phyloP scores from a whole-genome alignment of 768 basidiomycete species.

The Boletus eberwhitei region DNA sequence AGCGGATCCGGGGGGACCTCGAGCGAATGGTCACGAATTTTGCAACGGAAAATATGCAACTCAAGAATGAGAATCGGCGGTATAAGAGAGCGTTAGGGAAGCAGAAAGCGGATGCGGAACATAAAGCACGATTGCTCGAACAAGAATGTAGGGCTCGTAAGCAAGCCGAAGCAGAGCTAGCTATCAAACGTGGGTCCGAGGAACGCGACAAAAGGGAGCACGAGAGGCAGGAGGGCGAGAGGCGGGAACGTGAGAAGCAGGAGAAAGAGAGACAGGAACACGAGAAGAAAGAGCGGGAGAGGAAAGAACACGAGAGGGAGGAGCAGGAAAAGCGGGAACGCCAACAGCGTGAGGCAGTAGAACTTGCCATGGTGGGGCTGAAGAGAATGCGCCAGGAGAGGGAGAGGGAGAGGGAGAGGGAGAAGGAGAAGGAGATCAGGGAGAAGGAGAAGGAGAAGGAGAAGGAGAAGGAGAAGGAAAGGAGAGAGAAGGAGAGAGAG shows the following conservation, averaged over 20 bases:
- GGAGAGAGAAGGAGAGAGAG: too few species aligned
- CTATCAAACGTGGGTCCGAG: conserved; percentile 6
- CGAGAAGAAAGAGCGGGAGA: background rate
- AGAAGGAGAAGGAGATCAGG: too few species aligned
- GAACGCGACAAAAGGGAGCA: conserved; percentile 7
- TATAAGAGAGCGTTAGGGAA: conserved; percentile 16
- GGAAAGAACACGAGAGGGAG: background rate
- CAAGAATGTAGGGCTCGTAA: conserved; percentile 27
- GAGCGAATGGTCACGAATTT: conserved; percentile 38
- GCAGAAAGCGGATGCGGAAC: conserved; percentile 21
- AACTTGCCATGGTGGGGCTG: background rate
- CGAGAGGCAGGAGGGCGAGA: background rate
- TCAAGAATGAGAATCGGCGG: conserved; percentile 26
- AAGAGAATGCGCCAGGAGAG: background rate
- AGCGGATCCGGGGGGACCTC: conserved; percentile 38
- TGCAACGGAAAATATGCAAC: conserved; percentile 33
- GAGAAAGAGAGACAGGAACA: background rate
- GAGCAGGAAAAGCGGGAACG: background rate
- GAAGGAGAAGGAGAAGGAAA: too few species aligned
- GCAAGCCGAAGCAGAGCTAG: conserved; percentile 18
- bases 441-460: too few species aligned
- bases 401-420: background rate
- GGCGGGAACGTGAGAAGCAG: background rate
- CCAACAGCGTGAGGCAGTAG: background rate
- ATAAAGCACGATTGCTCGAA: conserved; percentile 16